Evolutionary conservation across 1,139 yeast species (phyloP).

Genomic region (Debaryomyces sp.): DNA sequence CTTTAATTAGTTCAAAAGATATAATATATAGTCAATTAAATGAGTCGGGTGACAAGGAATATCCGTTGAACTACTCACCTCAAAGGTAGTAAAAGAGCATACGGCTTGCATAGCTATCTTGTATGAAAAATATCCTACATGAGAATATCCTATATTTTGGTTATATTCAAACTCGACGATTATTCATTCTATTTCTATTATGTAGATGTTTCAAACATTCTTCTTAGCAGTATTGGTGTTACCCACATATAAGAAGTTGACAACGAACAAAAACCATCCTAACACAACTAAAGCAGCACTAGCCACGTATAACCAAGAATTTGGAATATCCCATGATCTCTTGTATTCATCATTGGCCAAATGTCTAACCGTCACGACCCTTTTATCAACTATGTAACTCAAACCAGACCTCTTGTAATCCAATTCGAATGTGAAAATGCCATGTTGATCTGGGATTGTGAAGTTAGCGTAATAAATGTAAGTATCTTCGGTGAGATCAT

Average conservation of each 20-base stretch:
- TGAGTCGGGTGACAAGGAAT: background rate
- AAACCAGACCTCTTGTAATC: slow-evolving; percentile 83
- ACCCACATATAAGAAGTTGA: slow-evolving; percentile 59
- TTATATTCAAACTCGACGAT: background rate
- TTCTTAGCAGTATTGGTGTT: slow-evolving; percentile 34
- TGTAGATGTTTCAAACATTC: slow-evolving; percentile 22
- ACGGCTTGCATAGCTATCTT: background rate
- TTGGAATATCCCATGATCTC: slow-evolving; percentile 90
- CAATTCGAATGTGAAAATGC: slow-evolving; percentile 86
- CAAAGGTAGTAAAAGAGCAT: background rate
- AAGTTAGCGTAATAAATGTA: slow-evolving; percentile 49
- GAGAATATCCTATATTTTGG: background rate
- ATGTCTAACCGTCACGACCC: slow-evolving; percentile 85
- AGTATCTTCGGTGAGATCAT: slow-evolving; percentile 35
- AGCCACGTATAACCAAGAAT: slow-evolving; percentile 88
- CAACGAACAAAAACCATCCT: slow-evolving; percentile 77
- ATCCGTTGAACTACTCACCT: background rate
- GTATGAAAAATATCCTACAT: background rate
- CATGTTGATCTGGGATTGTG: slow-evolving; percentile 92
- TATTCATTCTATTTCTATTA: slow-evolving; percentile 2
- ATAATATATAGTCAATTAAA: background rate
- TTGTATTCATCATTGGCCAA: slow-evolving; percentile 94
- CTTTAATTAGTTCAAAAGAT: too few relatives aligned
- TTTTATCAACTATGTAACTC: slow-evolving; percentile 64
- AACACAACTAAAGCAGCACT: slow-evolving; percentile 68